Evolutionary conservation across 1,284 basidiomycete species (phyloP).

Genomic region (Microbotryomycetes sp.): DNA sequence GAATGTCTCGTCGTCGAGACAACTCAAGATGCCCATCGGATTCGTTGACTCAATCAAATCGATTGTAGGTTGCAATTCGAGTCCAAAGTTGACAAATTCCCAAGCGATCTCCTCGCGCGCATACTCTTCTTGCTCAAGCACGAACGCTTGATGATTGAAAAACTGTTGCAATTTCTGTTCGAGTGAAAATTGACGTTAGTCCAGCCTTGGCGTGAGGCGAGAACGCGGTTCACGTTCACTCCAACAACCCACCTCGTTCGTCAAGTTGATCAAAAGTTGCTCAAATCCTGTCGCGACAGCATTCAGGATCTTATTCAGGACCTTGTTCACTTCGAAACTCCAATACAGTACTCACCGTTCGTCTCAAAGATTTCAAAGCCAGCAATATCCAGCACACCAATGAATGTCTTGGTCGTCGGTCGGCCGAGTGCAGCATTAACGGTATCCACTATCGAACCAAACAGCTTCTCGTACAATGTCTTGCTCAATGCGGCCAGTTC

Average conservation of each 20-base stretch:
- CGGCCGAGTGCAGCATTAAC: conserved; percentile 92
- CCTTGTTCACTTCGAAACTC: conserved; percentile 54
- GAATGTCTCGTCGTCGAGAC: conserved; percentile 96
- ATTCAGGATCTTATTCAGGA: too few species aligned
- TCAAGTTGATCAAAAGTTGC: conserved; percentile 98
- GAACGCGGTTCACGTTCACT: neutral
- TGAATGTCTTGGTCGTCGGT: conserved; percentile 89
- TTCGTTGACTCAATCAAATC: conserved; percentile 83
- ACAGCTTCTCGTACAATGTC: conserved; percentile 95
- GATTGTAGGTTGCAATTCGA: conserved; percentile 96
- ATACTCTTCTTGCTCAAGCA: conserved; percentile 98
- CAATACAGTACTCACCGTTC: conserved; percentile 39
- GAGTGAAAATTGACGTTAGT: neutral
- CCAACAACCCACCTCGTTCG: conserved; percentile 60
- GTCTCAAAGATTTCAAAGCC: conserved; percentile 84
- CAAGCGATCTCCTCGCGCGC: conserved; percentile 93
- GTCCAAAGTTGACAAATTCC: conserved; percentile 98
- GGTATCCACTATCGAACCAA: conserved; percentile 85
- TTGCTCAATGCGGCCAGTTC: conserved; percentile 91
- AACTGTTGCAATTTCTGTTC: conserved; percentile 77
- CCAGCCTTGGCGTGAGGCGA: neutral
- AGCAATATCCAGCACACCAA: conserved; percentile 97
- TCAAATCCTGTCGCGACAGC: conserved; percentile 70
- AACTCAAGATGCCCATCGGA: conserved; percentile 83
- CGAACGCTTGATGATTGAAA: conserved; percentile 99